A percentile compares a stretch with the other conserved stretches of the same genome.
Conservation (phyloP, 768 basidiomycete species). For the Rhodotorula taiwanensis region DNA sequence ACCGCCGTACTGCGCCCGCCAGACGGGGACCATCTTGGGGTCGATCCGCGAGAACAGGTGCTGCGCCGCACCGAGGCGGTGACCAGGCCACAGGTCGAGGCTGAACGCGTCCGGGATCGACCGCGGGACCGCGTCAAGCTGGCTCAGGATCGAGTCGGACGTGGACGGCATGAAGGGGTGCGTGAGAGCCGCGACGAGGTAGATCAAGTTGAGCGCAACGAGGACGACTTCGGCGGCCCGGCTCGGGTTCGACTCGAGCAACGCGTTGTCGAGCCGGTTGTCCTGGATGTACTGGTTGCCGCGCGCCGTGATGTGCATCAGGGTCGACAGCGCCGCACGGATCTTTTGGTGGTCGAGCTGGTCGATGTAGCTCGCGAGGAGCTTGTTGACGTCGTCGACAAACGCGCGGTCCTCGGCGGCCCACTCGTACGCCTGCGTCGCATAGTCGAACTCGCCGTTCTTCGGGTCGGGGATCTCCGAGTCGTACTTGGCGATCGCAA, state of each 20-base stretch:
- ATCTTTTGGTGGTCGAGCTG: constrained; percentile 89
- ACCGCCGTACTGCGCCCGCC: constrained; percentile 74
- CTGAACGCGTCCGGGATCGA: constrained; percentile 58
- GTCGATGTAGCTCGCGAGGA: constrained; percentile 70
- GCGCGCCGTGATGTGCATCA: constrained; percentile 79
- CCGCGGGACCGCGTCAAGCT: constrained; percentile 83
- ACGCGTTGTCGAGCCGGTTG: constrained; percentile 79
- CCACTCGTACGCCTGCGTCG: constrained; percentile 54
- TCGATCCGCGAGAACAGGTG: constrained; percentile 93
- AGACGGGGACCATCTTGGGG: constrained; percentile 76
- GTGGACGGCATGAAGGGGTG: constrained; percentile 97
- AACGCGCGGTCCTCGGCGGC: constrained; percentile 58
- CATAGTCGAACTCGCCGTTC: constrained; percentile 63
- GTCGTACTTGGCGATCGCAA: constrained; percentile 76
- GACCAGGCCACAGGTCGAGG: constrained; percentile 79
- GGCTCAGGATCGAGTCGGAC: constrained; percentile 66
- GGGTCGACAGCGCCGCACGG: constrained; percentile 73
- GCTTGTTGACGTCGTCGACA: constrained; percentile 66
- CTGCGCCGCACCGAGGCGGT: constrained; percentile 73
- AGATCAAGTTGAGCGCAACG: constrained; percentile 87
- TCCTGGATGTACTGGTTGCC: constrained; percentile 95
- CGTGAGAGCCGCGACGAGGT: constrained; percentile 71
- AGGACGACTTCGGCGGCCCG: constrained; percentile 86
- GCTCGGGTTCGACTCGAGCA: constrained; percentile 69
- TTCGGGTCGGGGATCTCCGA: constrained; percentile 70